Evolutionary conservation across 306 rosid genomes (phyloP), one percentile per base, ranked within the genome.

Genomic region (Acacia melanoxylon): DNA sequence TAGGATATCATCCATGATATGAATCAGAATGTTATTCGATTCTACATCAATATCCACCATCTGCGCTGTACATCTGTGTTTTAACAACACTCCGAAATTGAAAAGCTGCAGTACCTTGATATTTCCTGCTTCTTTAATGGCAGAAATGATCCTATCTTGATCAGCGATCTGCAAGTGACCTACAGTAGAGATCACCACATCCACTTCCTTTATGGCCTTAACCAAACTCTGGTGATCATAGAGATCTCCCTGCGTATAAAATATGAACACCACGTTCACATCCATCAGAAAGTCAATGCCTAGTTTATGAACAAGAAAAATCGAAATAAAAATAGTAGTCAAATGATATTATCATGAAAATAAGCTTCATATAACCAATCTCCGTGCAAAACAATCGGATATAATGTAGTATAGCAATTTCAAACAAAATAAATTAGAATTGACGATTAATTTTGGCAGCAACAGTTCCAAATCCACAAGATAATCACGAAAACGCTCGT

Each of bases 61-160:
- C n/a, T n/a, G n/a, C n/a, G n/a, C n/a, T n/a, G n/a, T n/a, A n/a
- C n/a, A n/a, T n/a, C n/a, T n/a, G n/a, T n/a, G n/a, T n/a, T n/a
- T n/a, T n/a, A n/a, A n/a, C n/a, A n/a, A n/a, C 40, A 41, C 20
- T 11, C 31, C 74, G n/a, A 68, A 42, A 44, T 45, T 73, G 15
- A 70, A 45, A 48, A 65, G 25, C 1, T 49, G 19, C 67, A 90
- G 25, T 74, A 90, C 98, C 97, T 94, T 92, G 24, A 92, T 84
- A 74, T 91, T 88, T 27, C 97, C 95, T 59, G 97, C 94, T 75
- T 88, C 93, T 76, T 88, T 88, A 42, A 94, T 92, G 73, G 98
- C 98, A 37, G 91, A 83, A 72, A 94, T 80, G 86, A 94, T 91
- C 83, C 86, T 94, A 78, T 86, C 86, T 82, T 94, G 98, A 80